Evolutionary conservation across 2,329 filamentous ascomycete genomes (phyloP).

Genomic region (Cladosporium cucumerinum): DNA sequence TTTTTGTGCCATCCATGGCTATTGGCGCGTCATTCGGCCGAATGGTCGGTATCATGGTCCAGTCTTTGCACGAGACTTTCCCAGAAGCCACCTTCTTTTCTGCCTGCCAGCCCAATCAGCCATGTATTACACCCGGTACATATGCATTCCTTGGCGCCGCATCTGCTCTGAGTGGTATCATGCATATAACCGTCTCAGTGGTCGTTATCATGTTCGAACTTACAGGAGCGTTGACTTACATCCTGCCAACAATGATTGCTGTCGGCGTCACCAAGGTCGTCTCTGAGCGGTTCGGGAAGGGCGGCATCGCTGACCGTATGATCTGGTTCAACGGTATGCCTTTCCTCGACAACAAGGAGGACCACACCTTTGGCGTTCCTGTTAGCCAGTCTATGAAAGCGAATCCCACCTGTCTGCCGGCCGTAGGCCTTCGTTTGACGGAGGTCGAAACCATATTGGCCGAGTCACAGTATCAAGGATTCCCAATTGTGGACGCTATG

Average conservation of each 20-base stretch:
- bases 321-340: constrained; percentile 99
- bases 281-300: constrained; percentile 85
- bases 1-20: constrained; percentile 98
- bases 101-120: constrained; percentile 82
- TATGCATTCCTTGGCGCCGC: constrained; percentile 94
- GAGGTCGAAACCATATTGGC: constrained; percentile 72
- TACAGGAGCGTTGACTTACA: constrained; percentile 94
- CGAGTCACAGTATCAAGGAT: constrained; percentile 84
- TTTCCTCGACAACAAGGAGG: constrained; percentile 95
- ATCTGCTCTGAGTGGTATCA: constrained; percentile 89
- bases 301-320: constrained; percentile 95
- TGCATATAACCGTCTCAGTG: constrained; percentile 95
- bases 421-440: constrained; percentile 69
- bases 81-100: constrained; percentile 82
- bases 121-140: constrained; percentile 95
- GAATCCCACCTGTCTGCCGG: constrained; percentile 69
- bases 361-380: constrained; percentile 92
- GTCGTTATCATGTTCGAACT: constrained; percentile 99
- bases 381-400: constrained; percentile 81
- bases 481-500: constrained; percentile 79
- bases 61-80: constrained; percentile 80
- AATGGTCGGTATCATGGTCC: constrained; percentile 90
- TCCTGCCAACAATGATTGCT: constrained; percentile 97
- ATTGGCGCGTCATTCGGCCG: constrained; percentile 92
- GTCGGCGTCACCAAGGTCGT: constrained; percentile 96